These are phyloP conservation scores for Pholiota conissans DNA, from an alignment of 768 basidiomycete species.

Conservation along the genomic window DNA sequence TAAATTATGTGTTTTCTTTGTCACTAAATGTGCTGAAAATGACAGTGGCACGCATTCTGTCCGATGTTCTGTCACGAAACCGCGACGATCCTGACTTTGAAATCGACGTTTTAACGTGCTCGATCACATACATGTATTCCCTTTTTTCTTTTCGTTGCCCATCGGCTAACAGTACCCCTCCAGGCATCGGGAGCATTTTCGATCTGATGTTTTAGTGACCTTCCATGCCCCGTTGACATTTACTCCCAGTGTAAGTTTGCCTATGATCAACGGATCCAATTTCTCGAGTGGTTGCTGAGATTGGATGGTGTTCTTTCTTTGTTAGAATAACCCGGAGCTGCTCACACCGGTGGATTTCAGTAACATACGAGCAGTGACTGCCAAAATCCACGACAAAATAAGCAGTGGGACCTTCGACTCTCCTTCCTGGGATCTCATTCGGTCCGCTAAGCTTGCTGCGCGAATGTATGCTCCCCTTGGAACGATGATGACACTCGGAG, in stretches of 20 bases:
- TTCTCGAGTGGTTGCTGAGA: not conserved
- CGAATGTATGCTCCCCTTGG: constrained; percentile 88
- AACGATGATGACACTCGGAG: constrained; percentile 80
- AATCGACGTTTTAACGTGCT: constrained; percentile 73
- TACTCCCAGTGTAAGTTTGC: constrained; percentile 51
- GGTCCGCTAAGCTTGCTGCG: constrained; percentile 74
- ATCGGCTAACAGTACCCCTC: constrained; percentile 10
- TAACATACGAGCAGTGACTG: constrained; percentile 59
- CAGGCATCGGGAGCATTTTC: constrained; percentile 85
- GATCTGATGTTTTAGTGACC: constrained; percentile 84
- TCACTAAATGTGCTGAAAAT: not conserved
- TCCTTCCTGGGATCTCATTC: constrained; percentile 79
- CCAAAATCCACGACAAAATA: constrained; percentile 66
- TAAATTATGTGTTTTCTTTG: constrained; percentile 28
- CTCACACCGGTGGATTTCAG: constrained; percentile 64
- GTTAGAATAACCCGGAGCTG: constrained; percentile 69
- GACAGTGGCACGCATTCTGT: constrained; percentile 77
- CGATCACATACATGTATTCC: constrained; percentile 77
- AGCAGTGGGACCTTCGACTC: constrained; percentile 79
- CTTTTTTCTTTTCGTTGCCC: not conserved
- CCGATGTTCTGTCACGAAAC: constrained; percentile 73
- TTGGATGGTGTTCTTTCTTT: not conserved
- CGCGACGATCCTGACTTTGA: constrained; percentile 68
- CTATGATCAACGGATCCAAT: too few relatives aligned
- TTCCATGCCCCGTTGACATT: constrained; percentile 74